Evolutionary conservation across 495 filamentous ascomycete genomes (phyloP).

Genomic region (Tuber microsphaerosporum): DNA sequence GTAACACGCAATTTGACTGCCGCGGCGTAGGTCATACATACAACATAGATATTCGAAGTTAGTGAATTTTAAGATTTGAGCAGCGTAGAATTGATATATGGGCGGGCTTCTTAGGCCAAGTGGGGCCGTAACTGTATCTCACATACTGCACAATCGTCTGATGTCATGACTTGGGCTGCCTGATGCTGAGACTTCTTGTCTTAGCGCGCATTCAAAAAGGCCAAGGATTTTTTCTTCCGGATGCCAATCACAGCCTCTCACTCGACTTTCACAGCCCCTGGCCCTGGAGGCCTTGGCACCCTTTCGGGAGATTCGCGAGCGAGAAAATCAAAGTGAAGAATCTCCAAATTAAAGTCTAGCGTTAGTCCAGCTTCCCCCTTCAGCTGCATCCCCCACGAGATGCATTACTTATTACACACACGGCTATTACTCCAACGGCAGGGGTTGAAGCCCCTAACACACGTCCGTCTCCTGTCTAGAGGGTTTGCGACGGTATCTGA

Average conservation of each 20-base stretch:
- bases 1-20: background rate
- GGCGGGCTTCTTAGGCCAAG: background rate
- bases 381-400: conserved; percentile 9
- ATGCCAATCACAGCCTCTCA: background rate
- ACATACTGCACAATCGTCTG: background rate
- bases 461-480: background rate
- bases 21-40: background rate
- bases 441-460: background rate
- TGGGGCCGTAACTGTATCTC: background rate
- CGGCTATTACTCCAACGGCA: conserved; percentile 16
- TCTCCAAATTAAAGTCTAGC: background rate
- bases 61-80: background rate
- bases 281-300: background rate
- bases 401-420: conserved; percentile 20
- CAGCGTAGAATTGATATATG: background rate
- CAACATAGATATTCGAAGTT: background rate
- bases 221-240: background rate
- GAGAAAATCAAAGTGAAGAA: background rate
- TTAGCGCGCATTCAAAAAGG: background rate
- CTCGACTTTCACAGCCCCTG: background rate
- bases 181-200: background rate
- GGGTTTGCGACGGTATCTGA: conserved; percentile 24
- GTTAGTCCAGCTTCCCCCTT: conserved; percentile 1
- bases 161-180: background rate
- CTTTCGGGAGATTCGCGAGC: background rate